phyloP scores from a whole-genome alignment of 805 yeast species.

The Isabelozyma rhagii region DNA sequence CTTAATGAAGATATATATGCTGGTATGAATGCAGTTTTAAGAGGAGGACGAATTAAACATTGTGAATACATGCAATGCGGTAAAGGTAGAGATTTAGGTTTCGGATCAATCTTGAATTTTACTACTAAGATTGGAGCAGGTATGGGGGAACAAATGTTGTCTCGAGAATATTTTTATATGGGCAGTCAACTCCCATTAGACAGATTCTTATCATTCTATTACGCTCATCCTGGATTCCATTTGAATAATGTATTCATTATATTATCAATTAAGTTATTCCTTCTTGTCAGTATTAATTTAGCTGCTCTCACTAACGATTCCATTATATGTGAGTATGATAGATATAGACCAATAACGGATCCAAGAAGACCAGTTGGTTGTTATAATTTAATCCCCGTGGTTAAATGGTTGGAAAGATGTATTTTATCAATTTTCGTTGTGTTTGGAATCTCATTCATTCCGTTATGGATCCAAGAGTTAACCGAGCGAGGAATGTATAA shows the following conservation, averaged over 20 bases:
- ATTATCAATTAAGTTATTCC: conserved; percentile 68
- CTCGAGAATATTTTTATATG: conserved; percentile 78
- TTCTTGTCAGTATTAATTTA: conserved; percentile 67
- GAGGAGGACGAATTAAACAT: conserved; percentile 88
- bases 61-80: conserved; percentile 89
- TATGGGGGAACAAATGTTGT: conserved; percentile 87
- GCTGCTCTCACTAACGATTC: conserved; percentile 73
- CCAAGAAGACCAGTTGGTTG: conserved; percentile 66
- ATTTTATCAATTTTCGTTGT: conserved; percentile 79
- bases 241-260: conserved; percentile 77
- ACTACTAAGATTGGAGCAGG: conserved; percentile 90
- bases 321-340: conserved; percentile 64
- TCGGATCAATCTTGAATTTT: conserved; percentile 81
- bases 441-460: conserved; percentile 76
- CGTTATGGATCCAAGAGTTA: conserved; percentile 74
- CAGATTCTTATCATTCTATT: conserved; percentile 77
- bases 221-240: conserved; percentile 87
- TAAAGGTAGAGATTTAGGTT: conserved; percentile 86
- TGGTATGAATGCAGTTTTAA: conserved; percentile 77
- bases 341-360: conserved; percentile 65
- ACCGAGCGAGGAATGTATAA: conserved; percentile 81
- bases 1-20: conserved; percentile 87
- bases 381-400: conserved; percentile 67
- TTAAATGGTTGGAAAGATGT: conserved; percentile 81
- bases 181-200: conserved; percentile 80